Evolutionary conservation across 257 asterid genomes (phyloP), one percentile per base, ranked within the genome.

Genomic region (Thymus quinquecostatus): DNA sequence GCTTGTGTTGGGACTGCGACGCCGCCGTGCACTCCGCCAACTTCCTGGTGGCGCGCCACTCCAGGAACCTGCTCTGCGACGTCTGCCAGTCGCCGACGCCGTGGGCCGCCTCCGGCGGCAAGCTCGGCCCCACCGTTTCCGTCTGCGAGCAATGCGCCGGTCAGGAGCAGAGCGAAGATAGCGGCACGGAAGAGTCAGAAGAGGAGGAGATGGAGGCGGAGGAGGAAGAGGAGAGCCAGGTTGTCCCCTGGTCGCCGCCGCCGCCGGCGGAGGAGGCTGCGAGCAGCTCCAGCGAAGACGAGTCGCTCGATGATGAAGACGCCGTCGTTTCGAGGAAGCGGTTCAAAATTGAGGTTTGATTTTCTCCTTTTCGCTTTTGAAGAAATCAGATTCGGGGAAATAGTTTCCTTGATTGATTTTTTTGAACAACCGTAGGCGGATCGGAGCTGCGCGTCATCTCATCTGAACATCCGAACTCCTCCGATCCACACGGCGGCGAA

Each of bases 1-100:
- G 76, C 56, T 77, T 92, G 38, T 92, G 98, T 69, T 86, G 94
- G 94, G 77, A 72, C 73, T 92, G 98, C 84, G 98, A 92, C 77
- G 84, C 82, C n/a, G 77, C 64, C 68, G 98, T 92, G 41, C 98
- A 92, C 84, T 77, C 90, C 5, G 98, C 96, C 4, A 92, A 89
- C 67, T 89, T 89, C 66, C 83, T 92, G 8, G 97, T 88, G 5
- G 91, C 94, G 49, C 83, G 92, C 63, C 98, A 92, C 74, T 81
- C 86, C 3, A 84, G 98, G 70, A 78, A 73, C 60, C 85, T 92
- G 21, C 92, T 92, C 38, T 92, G 96, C 86, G 82, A 71, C 45
- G 79, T 71, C 2, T 92, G 98, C 75, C 89, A 80, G 47, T 77
- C 86, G 2, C 85, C 82, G 71, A 87, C 92, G 72, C 80, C 86